Evolutionary conservation across 805 yeast genomes (phyloP).

Genomic region (Cyberlindnera xylosilytica): DNA sequence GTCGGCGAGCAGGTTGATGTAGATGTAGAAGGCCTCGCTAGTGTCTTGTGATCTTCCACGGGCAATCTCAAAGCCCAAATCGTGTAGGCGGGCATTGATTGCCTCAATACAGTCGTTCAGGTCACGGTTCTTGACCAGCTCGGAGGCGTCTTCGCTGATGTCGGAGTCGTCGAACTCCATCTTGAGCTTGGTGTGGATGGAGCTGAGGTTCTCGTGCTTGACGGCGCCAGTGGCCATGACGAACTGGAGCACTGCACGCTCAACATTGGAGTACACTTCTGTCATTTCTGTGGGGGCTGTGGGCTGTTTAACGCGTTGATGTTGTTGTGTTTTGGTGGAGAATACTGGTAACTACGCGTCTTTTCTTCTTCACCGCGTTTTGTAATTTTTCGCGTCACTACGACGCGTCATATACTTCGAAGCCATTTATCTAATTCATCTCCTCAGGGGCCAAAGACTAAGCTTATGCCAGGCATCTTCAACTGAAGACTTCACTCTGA

Average conservation of each 20-base stretch:
- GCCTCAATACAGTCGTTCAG: slow-evolving; percentile 24
- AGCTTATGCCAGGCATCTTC: no score
- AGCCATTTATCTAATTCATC: no score
- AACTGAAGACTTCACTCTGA: no score
- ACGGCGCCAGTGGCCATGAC: slow-evolving; percentile 10
- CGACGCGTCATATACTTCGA: no score
- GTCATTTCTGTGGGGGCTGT: slow-evolving; percentile 1
- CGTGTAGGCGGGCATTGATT: slow-evolving; percentile 25
- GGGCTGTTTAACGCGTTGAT: not conserved
- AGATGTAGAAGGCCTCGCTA: slow-evolving; percentile 33
- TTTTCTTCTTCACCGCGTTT: no score
- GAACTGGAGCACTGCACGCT: slow-evolving; percentile 15
- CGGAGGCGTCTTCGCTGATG: slow-evolving; percentile 4
- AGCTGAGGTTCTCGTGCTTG: slow-evolving; percentile 4
- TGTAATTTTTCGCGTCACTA: no score
- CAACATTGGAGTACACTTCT: slow-evolving; percentile 12
- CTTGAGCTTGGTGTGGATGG: slow-evolving; percentile 10
- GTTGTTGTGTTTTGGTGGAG: no score
- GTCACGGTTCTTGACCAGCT: slow-evolving; percentile 4
- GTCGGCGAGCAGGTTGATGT: slow-evolving; percentile 35
- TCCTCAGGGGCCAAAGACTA: no score
- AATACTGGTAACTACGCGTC: no score
- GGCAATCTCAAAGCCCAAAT: slow-evolving; percentile 38
- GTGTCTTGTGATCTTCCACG: slow-evolving; percentile 34
- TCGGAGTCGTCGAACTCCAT: slow-evolving; percentile 4